A percentile compares a stretch with the other conserved stretches of the same genome.
These are phyloP conservation scores for Baudoinia panamericana DNA, from an alignment of 495 filamentous ascomycete species.

Conservation along the genomic window DNA sequence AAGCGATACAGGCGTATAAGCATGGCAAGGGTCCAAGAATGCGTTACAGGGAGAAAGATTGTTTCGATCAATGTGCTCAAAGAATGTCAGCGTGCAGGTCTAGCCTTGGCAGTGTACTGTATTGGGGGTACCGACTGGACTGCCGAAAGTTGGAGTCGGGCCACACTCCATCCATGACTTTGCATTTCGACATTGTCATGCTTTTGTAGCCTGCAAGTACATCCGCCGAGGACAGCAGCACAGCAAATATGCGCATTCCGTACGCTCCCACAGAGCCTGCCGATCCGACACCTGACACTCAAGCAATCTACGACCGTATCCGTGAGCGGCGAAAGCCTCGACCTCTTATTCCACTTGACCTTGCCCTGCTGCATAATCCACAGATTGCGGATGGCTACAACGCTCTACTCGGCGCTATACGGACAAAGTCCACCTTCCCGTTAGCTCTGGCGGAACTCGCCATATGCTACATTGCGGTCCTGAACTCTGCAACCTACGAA, in stretches of 20 bases:
- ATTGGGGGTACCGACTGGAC: too few species aligned
- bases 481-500: conserved; percentile 29
- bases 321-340: conserved; percentile 21
- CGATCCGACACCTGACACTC: conserved; percentile 7
- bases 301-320: conserved; percentile 26
- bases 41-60: too few species aligned
- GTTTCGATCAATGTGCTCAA: too few species aligned
- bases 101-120: too few species aligned
- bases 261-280: conserved; percentile 27
- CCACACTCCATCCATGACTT: background rate
- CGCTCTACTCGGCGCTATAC: conserved; percentile 28
- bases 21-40: too few species aligned
- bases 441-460: conserved; percentile 24
- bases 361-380: conserved; percentile 28
- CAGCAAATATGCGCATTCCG: conserved; percentile 27
- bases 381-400: conserved; percentile 30
- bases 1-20: too few species aligned
- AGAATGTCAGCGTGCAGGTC: too few species aligned
- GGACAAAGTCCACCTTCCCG: conserved; percentile 22
- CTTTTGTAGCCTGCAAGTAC: too few species aligned
- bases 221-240: background rate
- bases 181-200: too few species aligned
- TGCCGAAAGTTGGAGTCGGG: too few species aligned
- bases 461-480: conserved; percentile 28
- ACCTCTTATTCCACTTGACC: conserved; percentile 28